A percentile compares a stretch with the other conserved stretches of the same genome.
These are phyloP conservation scores for Lotus japonicus DNA, from an alignment of 306 rosid species.

Conservation along the genomic window DNA sequence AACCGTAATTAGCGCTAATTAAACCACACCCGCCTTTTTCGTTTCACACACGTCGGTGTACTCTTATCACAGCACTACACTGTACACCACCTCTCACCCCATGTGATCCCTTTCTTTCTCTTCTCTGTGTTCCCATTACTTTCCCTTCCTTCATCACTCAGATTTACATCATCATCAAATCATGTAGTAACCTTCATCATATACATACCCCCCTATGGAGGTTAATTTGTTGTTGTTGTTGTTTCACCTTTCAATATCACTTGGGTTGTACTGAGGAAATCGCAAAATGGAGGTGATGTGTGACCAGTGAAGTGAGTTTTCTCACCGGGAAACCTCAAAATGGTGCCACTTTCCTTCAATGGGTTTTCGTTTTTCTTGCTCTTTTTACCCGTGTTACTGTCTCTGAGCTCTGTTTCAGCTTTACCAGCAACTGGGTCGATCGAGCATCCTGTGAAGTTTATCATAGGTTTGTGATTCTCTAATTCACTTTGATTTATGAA, in stretches of 20 bases:
- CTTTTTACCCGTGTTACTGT: conserved; percentile 27
- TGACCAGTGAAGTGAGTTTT: conserved; percentile 21
- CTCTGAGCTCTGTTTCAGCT: conserved; percentile 52
- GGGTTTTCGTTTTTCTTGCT: conserved; percentile 30
- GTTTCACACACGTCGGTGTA: conserved; percentile 9
- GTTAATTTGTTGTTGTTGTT: not conserved
- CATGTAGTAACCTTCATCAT: not conserved
- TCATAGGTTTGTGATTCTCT: conserved; percentile 46
- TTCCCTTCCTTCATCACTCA: conserved; percentile 1
- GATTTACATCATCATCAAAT: not conserved
- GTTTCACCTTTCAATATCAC: not conserved
- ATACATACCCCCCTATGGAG: not conserved
- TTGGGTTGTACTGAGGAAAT: too few species aligned
- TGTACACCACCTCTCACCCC: conserved; percentile 10
- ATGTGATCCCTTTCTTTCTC: conserved; percentile 40
- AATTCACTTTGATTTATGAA: not conserved
- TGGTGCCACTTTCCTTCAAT: conserved; percentile 32
- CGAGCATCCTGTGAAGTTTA: conserved; percentile 25
- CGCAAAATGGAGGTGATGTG: conserved; percentile 50
- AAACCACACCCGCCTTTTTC: conserved; percentile 51
- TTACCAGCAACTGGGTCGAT: conserved; percentile 25
- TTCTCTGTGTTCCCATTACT: not conserved
- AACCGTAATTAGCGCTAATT: not conserved
- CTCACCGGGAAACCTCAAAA: conserved; percentile 5
- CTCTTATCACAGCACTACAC: not conserved